These are phyloP conservation scores for Metschnikowia baotianmanensis DNA, from an alignment of 805 yeast species.

Conservation along the genomic window DNA sequence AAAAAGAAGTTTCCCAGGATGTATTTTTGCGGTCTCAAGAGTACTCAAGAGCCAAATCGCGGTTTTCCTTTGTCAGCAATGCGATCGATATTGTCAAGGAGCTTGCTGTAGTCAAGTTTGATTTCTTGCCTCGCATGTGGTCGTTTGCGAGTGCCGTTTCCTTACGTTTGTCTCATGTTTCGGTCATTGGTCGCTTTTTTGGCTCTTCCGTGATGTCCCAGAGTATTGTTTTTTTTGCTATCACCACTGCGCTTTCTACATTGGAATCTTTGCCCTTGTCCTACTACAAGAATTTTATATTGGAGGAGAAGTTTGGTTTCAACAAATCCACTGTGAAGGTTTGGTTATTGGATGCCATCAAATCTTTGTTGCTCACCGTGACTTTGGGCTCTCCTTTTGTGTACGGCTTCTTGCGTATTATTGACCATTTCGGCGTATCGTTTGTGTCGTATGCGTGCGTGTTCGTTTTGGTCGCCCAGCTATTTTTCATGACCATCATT, in stretches of 20 bases:
- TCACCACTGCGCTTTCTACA: constrained; percentile 51
- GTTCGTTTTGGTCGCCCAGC: constrained; percentile 67
- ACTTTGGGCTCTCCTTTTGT: constrained; percentile 70
- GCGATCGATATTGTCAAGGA: constrained; percentile 54
- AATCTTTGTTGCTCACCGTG: constrained; percentile 51
- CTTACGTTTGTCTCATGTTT: constrained; percentile 42
- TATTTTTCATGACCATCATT: constrained; percentile 68
- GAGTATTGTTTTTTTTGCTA: constrained; percentile 59
- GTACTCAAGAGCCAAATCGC: constrained; percentile 76
- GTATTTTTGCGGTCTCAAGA: constrained; percentile 74
- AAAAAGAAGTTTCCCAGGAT: constrained; percentile 64
- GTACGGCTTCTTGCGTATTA: constrained; percentile 74
- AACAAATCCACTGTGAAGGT: constrained; percentile 75
- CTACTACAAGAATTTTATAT: constrained; percentile 76
- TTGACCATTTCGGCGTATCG: constrained; percentile 73
- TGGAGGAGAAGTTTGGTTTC: constrained; percentile 92
- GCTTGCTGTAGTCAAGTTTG: constrained; percentile 54
- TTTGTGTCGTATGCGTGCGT: constrained; percentile 80
- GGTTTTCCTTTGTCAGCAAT: constrained; percentile 59
- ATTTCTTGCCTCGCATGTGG: constrained; percentile 46
- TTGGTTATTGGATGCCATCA: constrained; percentile 73
- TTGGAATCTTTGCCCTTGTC: constrained; percentile 63
- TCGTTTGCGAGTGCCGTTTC: constrained; percentile 58
- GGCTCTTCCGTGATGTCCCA: constrained; percentile 63
- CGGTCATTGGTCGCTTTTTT: constrained; percentile 34